Base-by-base conservation (phyloP, 129 eudicot genomes). In the Lactuca saligna region DNA sequence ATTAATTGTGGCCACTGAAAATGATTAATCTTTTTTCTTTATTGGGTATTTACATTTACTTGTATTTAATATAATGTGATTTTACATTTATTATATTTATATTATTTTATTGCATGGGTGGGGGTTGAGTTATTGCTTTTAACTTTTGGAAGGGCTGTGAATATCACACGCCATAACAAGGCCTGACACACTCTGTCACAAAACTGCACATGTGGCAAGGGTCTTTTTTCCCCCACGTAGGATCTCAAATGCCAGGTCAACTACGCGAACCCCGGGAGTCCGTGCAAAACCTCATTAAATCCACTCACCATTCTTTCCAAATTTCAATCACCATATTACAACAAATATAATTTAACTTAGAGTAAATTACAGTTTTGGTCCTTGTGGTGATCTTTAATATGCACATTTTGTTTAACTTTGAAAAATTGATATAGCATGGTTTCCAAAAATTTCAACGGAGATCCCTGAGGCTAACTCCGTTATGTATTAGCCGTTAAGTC, bases 101-200 rank as follows among this genome's bases (percentile, higher is more conserved):
- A 46, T 11, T 46, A 46, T 46, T 12, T 46, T 46, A 61, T 37
- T 61, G 38, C 38, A 46, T 38, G 15, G 65, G 51, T 38, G 66
- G 66, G 51, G 8, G 17, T 46, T 9, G 66, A 15, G 14, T 35
- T 38, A 33, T 61, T 11, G 51, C 51, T 46, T 46, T 46, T 46
- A 8, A 4, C 66, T 61, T 61, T 61, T 25, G 8, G 11, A 37
- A 61, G 50, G 65, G 65, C n/a, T 37, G 50, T 35, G 66, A 61
- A 38, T 35, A 38, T 38, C 66, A 61, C 66, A 61, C 66, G 66
- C 41, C 51, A 3, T 37, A n/a, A n/a, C 20, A n/a, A n/a, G 2
- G 57, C 29, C 57, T 6, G 29, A 9, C 66, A 61, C 66, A 38
- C 66, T 35, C 66, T 38, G 50, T 35, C 33, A 46, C 51, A 34